Conservation (phyloP, 495 filamentous ascomycete species). For the Hyphodiscus hymeniophilus region DNA sequence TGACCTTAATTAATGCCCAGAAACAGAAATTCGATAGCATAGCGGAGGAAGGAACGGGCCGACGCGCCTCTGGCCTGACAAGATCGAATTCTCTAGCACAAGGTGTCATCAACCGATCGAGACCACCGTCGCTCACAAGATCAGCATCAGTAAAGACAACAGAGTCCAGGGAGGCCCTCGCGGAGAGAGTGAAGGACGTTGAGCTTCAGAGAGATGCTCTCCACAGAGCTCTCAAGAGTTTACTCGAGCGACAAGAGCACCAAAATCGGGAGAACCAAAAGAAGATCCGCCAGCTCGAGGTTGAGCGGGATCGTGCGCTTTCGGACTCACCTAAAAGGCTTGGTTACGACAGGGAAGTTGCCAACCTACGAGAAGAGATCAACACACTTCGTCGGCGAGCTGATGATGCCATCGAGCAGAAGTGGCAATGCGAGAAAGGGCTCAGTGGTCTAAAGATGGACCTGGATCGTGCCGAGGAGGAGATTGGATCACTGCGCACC, state of each 20-base stretch:
- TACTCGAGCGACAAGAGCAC: slow-evolving; percentile 81
- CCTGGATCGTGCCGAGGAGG: slow-evolving; percentile 88
- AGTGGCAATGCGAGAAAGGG: slow-evolving; percentile 94
- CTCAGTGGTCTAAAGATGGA: slow-evolving; percentile 93
- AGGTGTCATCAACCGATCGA: slow-evolving; percentile 5
- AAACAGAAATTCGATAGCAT: slow-evolving; percentile 48
- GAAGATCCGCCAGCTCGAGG: slow-evolving; percentile 63
- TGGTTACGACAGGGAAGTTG: slow-evolving; percentile 77
- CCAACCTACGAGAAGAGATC: slow-evolving; percentile 72
- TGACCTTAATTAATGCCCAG: slow-evolving; percentile 38
- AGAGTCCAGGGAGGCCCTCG: slow-evolving; percentile 61
- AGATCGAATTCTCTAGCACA: slow-evolving; percentile 54
- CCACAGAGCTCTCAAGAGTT: slow-evolving; percentile 71
- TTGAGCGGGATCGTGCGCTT: slow-evolving; percentile 68
- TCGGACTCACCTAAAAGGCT: slow-evolving; percentile 59
- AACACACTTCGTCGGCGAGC: slow-evolving; percentile 77
- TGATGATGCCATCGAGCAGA: slow-evolving; percentile 92
- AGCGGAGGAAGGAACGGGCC: slow-evolving; percentile 42
- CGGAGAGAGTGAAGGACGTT: slow-evolving; percentile 82
- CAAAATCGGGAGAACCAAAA: slow-evolving; percentile 76
- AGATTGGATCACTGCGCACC: slow-evolving; percentile 70
- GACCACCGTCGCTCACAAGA: slow-evolving; percentile 19
- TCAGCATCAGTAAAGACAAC: slow-evolving; percentile 23
- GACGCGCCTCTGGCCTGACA: slow-evolving; percentile 34
- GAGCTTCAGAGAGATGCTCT: slow-evolving; percentile 91